phyloP scores from a whole-genome alignment of 2,329 filamentous ascomycete genomes.

The Zopfia rhizophila region DNA sequence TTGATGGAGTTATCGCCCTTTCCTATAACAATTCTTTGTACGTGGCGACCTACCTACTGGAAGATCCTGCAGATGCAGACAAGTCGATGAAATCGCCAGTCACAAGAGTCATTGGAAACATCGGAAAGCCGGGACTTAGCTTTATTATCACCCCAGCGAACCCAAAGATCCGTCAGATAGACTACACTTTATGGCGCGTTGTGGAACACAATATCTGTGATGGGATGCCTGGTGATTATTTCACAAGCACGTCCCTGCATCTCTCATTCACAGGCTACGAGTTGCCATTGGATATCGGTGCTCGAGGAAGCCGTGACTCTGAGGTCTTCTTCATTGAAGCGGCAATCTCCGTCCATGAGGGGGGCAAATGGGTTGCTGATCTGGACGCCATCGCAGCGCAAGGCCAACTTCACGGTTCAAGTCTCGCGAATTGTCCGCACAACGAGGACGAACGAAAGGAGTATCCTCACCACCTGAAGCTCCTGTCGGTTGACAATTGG shows the following conservation, averaged over 20 bases:
- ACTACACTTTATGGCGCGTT: too few species aligned
- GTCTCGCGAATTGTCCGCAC: too few species aligned
- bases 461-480: too few species aligned
- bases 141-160: constrained; percentile 2
- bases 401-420: too few species aligned
- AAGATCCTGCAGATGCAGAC: too few species aligned
- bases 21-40: too few species aligned
- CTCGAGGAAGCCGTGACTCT: not conserved
- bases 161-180: constrained; percentile 6
- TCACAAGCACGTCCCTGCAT: constrained; percentile 9
- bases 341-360: constrained; percentile 5
- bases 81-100: too few species aligned
- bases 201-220: constrained; percentile 2
- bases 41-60: too few species aligned
- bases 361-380: constrained; percentile 5
- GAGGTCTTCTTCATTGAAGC: constrained; percentile 6
- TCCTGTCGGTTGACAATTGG: too few species aligned
- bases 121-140: constrained; percentile 5
- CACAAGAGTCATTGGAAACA: constrained; percentile 5
- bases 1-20: too few species aligned
- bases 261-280: constrained; percentile 10
- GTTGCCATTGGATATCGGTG: not conserved
- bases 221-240: constrained; percentile 3
- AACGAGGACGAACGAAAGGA: too few species aligned
- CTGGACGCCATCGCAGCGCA: too few species aligned